Conservation (phyloP, 768 basidiomycete genomes). For the Sarcomyxa edulis region DNA sequence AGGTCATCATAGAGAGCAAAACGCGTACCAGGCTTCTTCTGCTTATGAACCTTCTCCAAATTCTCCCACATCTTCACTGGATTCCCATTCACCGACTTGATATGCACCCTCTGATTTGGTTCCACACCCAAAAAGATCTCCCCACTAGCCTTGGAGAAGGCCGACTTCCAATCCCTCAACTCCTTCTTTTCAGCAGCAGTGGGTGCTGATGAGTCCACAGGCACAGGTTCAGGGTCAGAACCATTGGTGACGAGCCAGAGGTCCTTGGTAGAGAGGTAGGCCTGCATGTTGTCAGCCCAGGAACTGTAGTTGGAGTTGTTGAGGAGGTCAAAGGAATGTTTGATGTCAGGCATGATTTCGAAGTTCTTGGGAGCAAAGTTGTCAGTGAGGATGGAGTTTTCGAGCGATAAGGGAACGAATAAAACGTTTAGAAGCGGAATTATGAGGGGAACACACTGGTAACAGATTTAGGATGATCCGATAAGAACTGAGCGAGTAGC, state of each 20-base stretch:
- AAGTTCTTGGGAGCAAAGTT: no score
- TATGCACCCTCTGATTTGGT: slow-evolving; percentile 12
- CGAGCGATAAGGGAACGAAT: no score
- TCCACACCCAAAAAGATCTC: slow-evolving; percentile 15
- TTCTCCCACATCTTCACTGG: slow-evolving; percentile 16
- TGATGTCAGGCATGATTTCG: no score
- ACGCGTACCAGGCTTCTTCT: slow-evolving; percentile 16
- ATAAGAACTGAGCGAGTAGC: no score
- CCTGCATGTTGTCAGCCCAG: slow-evolving; percentile 3
- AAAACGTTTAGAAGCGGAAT: no score
- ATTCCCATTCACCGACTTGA: slow-evolving; percentile 14
- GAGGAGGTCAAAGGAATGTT: background rate
- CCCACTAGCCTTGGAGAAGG: no score
- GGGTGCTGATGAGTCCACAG: background rate
- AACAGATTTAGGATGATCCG: no score
- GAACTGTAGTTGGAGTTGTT: background rate
- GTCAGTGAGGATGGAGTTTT: no score
- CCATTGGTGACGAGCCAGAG: background rate
- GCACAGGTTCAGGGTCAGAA: background rate
- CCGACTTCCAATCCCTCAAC: background rate
- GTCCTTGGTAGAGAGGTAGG: background rate
- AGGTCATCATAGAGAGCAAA: no score
- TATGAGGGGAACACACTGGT: no score
- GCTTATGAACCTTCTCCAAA: slow-evolving; percentile 12
- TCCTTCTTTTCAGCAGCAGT: background rate